These are phyloP conservation scores for Haematococcus sp. DNA, from an alignment of 139 green algal genomes.

Conservation along the genomic window DNA sequence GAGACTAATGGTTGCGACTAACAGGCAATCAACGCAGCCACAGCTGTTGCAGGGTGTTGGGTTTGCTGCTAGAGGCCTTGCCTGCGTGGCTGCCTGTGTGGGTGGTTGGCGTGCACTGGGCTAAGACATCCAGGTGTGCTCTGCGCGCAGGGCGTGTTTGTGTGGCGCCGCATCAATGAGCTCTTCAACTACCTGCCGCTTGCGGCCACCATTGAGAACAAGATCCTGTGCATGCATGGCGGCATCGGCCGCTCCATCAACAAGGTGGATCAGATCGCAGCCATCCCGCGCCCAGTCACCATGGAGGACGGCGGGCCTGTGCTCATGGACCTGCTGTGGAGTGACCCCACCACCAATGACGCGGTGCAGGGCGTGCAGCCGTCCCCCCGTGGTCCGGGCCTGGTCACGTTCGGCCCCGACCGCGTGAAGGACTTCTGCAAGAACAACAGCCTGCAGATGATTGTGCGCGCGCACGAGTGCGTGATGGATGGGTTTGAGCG, in stretches of 20 bases:
- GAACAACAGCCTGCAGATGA: conserved; percentile 97
- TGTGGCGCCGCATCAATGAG: conserved; percentile 94
- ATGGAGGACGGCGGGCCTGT: conserved; percentile 91
- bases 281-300: conserved; percentile 85
- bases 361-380: conserved; percentile 89
- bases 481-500: conserved; percentile 99
- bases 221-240: conserved; percentile 98
- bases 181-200: conserved; percentile 99
- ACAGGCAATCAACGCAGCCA: too few species aligned
- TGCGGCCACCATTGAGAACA: conserved; percentile 92
- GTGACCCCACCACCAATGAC: conserved; percentile 97
- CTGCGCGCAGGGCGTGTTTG: conserved; percentile 65
- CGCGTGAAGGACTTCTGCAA: conserved; percentile 97
- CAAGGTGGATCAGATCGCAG: conserved; percentile 87
- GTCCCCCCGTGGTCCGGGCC: conserved; percentile 80
- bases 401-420: conserved; percentile 98
- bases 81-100: too few species aligned
- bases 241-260: conserved; percentile 86
- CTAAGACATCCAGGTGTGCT: too few species aligned
- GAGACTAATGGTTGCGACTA: too few species aligned
- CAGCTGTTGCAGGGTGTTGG: too few species aligned
- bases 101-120: too few species aligned
- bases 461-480: conserved; percentile 98
- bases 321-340: conserved; percentile 99
- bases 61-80: too few species aligned